Conservation (phyloP, 2,329 filamentous ascomycete species). For the Didymosphaeria variabile region DNA sequence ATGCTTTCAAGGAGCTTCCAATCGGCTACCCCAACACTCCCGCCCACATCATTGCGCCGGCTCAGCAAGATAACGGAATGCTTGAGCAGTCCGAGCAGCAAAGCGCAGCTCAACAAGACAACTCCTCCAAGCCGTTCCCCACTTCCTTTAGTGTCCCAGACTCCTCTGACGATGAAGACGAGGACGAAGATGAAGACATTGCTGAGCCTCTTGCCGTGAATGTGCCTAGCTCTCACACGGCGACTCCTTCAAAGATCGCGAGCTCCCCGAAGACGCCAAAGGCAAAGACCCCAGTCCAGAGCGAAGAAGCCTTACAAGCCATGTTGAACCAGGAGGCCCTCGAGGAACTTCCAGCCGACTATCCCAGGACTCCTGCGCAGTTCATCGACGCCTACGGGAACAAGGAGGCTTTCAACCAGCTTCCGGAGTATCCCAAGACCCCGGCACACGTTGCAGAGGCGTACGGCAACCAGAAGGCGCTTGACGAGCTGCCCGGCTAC, state of each 20-base stretch:
- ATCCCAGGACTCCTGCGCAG: slow-evolving; percentile 32
- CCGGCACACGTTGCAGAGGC: slow-evolving; percentile 15
- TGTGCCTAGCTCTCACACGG: no score
- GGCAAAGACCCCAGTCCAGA: not conserved
- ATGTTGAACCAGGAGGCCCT: slow-evolving; percentile 24
- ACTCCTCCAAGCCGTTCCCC: not conserved
- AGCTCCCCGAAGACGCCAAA: not conserved
- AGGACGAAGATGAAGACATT: not conserved
- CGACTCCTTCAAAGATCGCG: not conserved
- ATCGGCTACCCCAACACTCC: not conserved
- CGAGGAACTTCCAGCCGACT: slow-evolving; percentile 14
- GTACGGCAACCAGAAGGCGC: not conserved
- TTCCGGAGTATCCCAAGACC: slow-evolving; percentile 13
- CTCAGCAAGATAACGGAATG: no score
- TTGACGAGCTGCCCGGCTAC: not conserved
- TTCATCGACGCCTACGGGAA: slow-evolving; percentile 21
- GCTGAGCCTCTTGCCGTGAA: no score
- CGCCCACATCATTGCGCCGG: slow-evolving; percentile 2
- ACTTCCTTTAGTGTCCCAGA: not conserved
- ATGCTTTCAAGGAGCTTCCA: not conserved
- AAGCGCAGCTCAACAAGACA: not conserved
- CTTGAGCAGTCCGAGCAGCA: no score
- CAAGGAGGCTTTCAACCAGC: slow-evolving; percentile 25
- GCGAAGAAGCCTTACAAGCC: slow-evolving; percentile 15
- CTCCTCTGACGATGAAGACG: not conserved